Base-by-base conservation (phyloP, 1,284 basidiomycete species). In the Pascua guehoae region DNA sequence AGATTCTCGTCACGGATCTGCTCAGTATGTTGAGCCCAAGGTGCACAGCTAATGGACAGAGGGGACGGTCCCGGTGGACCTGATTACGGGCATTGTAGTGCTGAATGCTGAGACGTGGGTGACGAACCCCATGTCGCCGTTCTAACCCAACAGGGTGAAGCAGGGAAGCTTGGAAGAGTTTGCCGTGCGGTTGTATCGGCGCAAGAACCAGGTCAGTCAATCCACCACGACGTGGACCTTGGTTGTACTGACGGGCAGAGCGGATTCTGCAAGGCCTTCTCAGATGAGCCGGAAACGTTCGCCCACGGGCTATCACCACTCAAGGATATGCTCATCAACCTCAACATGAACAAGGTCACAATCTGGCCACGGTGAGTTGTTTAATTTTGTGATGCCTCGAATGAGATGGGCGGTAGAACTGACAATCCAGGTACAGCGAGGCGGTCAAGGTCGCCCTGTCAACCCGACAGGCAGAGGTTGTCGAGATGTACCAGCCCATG, bases 201-300 rank as follows among this genome's bases (percentile, higher is more conserved):
- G 94, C 71, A 85, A 87, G 75, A 97, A 97, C 75, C 78, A 79
- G 62, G 80, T 80, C 14, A 50, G 74, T 62, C 14, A 3, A 32
- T 3, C 24, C 3, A 7, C 7, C 24, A 32, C 24, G 24, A 32
- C 24, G 24, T 4, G 4, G 7, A n/a, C 11, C 16, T 32, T 12
- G 24, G 18, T 15, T 44, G 12, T 43, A 12, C 41, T 70, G 24
- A 69, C 47, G 11, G 24, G 0, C 79, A 84, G 74, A 83, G 81
- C 7, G 95, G 94, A 1, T 99, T 98, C 74, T 79, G 97, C 62
- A 98, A 98, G 75, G 96, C 93, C 0, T 98, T 98, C 71, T 92
- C 92, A 0, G 95, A 98, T 73, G 88, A 97, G 66, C 92, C 95
- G 0, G 95, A 98, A 72, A 85, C 88, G 58, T 96, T 98, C 61